Base-by-base conservation (phyloP, 1,284 basidiomycete genomes). In the Pseudozyma sp. region DNA sequence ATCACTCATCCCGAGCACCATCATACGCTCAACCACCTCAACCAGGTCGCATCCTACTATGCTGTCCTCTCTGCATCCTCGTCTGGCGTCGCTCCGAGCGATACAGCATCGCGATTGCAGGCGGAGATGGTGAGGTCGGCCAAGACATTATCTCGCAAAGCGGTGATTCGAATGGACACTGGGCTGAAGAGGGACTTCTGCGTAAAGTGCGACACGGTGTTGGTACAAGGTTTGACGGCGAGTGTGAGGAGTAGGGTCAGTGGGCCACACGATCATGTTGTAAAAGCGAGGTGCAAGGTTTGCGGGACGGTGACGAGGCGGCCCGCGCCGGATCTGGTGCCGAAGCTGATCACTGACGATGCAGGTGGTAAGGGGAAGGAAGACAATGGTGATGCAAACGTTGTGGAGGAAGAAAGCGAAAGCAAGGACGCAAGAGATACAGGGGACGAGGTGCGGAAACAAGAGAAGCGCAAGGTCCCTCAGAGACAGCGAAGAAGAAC, bases 1-100 rank as follows among this genome's bases (percentile, higher is more conserved):
- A 60, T 73, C 47, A 57, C 54, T 1, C 55, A 73, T 44, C 70
- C 70, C 0, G 70, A 73, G 37, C 70, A 73, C 35, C 70, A 73
- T 17, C 70, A 73, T 29, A 73, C 70, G 13, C 61, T 73, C 42
- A 73, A 68, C 39, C 70, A 73, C 43, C 58, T 73, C 30, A 19
- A 58, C 14, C 70, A 73, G 33, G 70, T 73, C 0, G 65, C 70
- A 6, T 50, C 65, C 1, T 73, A 60, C 51, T 73, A 73, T 54
- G 48, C 65, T 0, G 45, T 58, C 7, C 31, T 73, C 4, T 37
- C 56, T 1, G 34, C 58, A 2, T 54, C 66, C 6, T 42, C 44
- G 14, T 29, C 37, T 7, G 14, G 29, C 9, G 35, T 52, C 16
- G 17, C 37, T 3, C 24, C 30, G 42, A 45, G 54, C 42, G 35